Evolutionary conservation across 768 basidiomycete genomes (phyloP), one percentile per base, ranked within the genome.

Genomic region (Naganishia vaughanmartiniae): DNA sequence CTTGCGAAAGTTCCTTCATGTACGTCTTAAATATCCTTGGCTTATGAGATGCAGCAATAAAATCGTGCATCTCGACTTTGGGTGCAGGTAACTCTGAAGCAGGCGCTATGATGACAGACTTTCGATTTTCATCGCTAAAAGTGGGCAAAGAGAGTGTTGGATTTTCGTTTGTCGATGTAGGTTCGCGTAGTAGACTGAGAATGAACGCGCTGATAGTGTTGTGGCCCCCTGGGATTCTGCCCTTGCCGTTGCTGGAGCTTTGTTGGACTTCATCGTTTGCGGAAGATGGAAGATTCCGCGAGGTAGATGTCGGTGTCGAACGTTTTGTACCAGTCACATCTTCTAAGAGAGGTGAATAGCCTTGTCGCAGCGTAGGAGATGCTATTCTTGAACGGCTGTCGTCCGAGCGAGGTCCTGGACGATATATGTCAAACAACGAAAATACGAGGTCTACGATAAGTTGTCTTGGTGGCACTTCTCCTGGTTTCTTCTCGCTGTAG

Each of bases 401-500:
- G 24, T 51, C 48, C 7, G 48, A 4, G 24, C 48, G 19, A n/a
- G 48, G 24, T 51, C 19, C 48, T 21, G 42, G 21, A n/a, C 56
- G 45, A n/a, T 92, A 97, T 19, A 98, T 82, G 2, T 97, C 93
- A 76, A 94, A 95, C 9, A 97, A 84, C 68, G 90, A 84, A n/a
- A 89, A 84, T 57, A 97, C 84, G 19, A 99, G 84, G 66, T 98
- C 96, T 53, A 90, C 83, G 45, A 99, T 94, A 67, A 97, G 86
- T 76, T 94, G 92, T 39, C 94, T 88, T 5, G 91, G 89, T 4
- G 88, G 87, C 11, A 98, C 85, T 46, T 99, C 96, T 54, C 96
- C 96, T 0, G 96, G 96, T 79, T 94, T 96, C 84, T 98, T 98
- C 84, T 98, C 95, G 4, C 93, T 95, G 81, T 92, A 98, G 1